Evolutionary conservation across 2,329 filamentous ascomycete genomes (phyloP), one percentile per base, ranked within the genome.

Genomic region (Nothopassalora personata): DNA sequence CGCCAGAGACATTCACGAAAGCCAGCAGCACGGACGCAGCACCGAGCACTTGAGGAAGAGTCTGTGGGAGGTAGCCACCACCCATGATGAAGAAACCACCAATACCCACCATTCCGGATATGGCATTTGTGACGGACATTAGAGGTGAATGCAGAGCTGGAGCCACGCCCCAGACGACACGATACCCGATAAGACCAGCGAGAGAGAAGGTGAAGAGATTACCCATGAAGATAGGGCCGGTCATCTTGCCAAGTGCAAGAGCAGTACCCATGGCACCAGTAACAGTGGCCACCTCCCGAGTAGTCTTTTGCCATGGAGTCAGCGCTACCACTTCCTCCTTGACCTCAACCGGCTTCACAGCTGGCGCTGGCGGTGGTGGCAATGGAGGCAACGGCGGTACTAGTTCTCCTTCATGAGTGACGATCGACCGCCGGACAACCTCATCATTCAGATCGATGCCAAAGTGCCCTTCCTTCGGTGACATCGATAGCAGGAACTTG

Each of bases 71-170:
- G 69, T 86, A 88, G 27, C 90, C 90, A 31, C 91, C 91, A 11
- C 91, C 91, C 62, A 96, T 87, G 56, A 96, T 86, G 76, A 95
- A 96, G 64, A 96, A 81, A 11, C 91, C 91, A 58, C 91, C 91
- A 61, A 96, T 82, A 59, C 91, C 91, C 31, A 96, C 91, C 88
- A 96, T 77, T 74, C 88, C 90, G 33, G 90, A 94, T 67, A 96
- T 96, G 30, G 91, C 91, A 72, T 96, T 96, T 7, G 91, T 96
- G 36, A 95, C 91, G 66, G 88, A 92, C 91, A 96, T 96, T 5
- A 96, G 77, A 1, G 91, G 91, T 1, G 89, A 93, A 73, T 96
- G 91, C 5, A 96, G 80, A 36, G 91, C 90, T 7, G 91, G 91
- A 0, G 80, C 78, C 11, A 96, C 91, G 55, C 90, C 90, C 91